Base-by-base conservation (phyloP, 2,329 filamentous ascomycete species). In the Elsinoe australis region DNA sequence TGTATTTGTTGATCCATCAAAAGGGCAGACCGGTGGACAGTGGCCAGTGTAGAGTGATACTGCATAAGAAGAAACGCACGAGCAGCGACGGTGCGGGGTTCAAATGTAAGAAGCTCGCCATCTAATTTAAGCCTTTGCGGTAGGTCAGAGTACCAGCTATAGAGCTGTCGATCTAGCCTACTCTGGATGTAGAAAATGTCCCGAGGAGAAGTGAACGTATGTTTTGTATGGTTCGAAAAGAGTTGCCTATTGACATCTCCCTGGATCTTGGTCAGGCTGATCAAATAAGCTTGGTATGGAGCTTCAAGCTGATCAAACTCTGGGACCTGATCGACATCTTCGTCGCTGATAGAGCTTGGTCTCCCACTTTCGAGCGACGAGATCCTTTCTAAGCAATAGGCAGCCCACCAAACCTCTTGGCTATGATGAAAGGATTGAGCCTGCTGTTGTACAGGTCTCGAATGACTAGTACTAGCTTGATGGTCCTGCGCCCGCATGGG, bases 201-300 rank as follows among this genome's bases (percentile, higher is more conserved):
- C 5, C 15, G 42, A 46, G 42, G 42, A 15, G 42, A 46, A 14
- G 32, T 18, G 24, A 34, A 26, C 7, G 22, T 17, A n/a, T 46
- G 28, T 6, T 29, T 19, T n/a, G 32, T 31, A 18, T 21, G n/a
- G 5, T 24, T 31, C 5, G 28, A 33, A 15, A 46, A 46, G 15
- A 46, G 17, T 8, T 46, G 42, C 26, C 32, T 14, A 18, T 17
- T 46, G 17, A 33, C 28, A 31, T 46, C 32, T 14, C 42, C 28
- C 10, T 46, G 42, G 4, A 46, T 33, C 17, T 46, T 46, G 8
- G 42, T 29, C 32, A 46, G 24, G 17, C 32, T 33, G 42, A 46
- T 46, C 32, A 21, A 12, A 12, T 19, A 21, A 12, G 34, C 34
- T 38, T 38, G 34, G 14, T 21, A n/a, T 21, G 26, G 32, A 5